phyloP scores from a whole-genome alignment of 345 rosid species.

The Syzygium jambos region DNA sequence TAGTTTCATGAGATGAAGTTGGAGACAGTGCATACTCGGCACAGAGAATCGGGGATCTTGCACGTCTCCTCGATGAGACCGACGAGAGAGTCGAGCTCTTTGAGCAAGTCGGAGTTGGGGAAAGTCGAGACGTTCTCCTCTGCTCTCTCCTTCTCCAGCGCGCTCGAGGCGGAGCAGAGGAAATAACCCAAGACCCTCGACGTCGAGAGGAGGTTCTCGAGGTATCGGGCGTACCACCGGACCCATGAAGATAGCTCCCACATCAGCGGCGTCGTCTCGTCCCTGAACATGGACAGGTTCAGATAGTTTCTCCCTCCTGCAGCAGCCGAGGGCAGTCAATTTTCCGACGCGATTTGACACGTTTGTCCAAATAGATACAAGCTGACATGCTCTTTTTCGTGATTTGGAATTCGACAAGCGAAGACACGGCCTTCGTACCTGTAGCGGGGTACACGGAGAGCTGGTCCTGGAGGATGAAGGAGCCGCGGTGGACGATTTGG shows the following conservation, averaged over 20 bases:
- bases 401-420: neutral
- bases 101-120: slow-evolving; percentile 35
- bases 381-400: neutral
- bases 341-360: neutral
- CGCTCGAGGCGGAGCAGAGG: slow-evolving; percentile 41
- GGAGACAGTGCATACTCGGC: neutral
- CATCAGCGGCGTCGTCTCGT: slow-evolving; percentile 31
- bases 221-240: slow-evolving; percentile 72
- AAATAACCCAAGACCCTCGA: slow-evolving; percentile 65
- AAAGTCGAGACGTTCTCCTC: slow-evolving; percentile 45
- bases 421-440: slow-evolving; percentile 12
- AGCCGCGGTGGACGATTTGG: slow-evolving; percentile 53
- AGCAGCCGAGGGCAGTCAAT: slow-evolving; percentile 1
- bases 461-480: slow-evolving; percentile 86
- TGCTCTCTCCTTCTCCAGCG: slow-evolving; percentile 33
- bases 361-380: no score
- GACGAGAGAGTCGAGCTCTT: slow-evolving; percentile 45
- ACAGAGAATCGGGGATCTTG: slow-evolving; percentile 31
- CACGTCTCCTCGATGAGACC: slow-evolving; percentile 43
- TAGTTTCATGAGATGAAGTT: neutral
- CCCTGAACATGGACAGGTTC: slow-evolving; percentile 73
- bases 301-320: slow-evolving; percentile 82
- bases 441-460: slow-evolving; percentile 64
- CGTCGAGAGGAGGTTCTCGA: slow-evolving; percentile 54
- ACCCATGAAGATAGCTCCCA: slow-evolving; percentile 93